phyloP scores from a whole-genome alignment of 2,329 filamentous ascomycete species.

The Colletotrichum falcatum region DNA sequence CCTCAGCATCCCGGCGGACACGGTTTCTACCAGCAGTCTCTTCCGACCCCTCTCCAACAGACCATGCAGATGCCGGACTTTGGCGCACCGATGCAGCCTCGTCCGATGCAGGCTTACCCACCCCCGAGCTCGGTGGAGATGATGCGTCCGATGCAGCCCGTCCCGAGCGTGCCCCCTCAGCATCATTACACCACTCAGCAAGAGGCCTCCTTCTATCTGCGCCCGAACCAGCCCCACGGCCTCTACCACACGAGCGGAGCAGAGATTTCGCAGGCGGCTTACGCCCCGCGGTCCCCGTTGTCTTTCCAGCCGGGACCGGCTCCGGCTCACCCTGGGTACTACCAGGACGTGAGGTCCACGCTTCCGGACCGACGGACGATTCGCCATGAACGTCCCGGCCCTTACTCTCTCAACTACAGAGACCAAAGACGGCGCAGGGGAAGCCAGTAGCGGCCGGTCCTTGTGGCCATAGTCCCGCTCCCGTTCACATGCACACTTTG shows the following conservation, averaged over 20 bases:
- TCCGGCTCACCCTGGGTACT: slow-evolving; percentile 17
- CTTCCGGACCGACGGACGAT: slow-evolving; percentile 35
- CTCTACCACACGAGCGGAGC: slow-evolving; percentile 25
- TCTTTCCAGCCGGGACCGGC: slow-evolving; percentile 9
- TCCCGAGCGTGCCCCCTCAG: slow-evolving; percentile 26
- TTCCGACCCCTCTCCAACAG: slow-evolving; percentile 25
- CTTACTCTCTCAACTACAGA: slow-evolving; percentile 34
- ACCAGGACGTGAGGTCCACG: slow-evolving; percentile 28
- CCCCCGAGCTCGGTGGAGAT: slow-evolving; percentile 34
- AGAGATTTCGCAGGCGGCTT: slow-evolving; percentile 30
- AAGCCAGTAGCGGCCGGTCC: slow-evolving; percentile 16
- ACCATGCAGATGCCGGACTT: slow-evolving; percentile 28
- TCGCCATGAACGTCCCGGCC: slow-evolving; percentile 34
- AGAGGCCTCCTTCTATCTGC: slow-evolving; percentile 30
- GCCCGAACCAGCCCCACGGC: slow-evolving; percentile 22
- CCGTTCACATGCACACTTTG: background rate
- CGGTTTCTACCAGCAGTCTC: slow-evolving; percentile 30
- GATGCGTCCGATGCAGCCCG: slow-evolving; percentile 35
- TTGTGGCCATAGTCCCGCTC: too few relatives aligned
- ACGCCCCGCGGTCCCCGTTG: slow-evolving; percentile 34
- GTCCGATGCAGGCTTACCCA: slow-evolving; percentile 30
- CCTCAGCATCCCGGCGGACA: slow-evolving; percentile 6
- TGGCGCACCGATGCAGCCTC: slow-evolving; percentile 20
- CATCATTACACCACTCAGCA: slow-evolving; percentile 34
- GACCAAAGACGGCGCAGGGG: slow-evolving; percentile 34